A percentile compares a stretch with the other conserved stretches of the same genome.
Conservation (phyloP, 2,329 filamentous ascomycete genomes). For the Hypoxylon sp. region DNA sequence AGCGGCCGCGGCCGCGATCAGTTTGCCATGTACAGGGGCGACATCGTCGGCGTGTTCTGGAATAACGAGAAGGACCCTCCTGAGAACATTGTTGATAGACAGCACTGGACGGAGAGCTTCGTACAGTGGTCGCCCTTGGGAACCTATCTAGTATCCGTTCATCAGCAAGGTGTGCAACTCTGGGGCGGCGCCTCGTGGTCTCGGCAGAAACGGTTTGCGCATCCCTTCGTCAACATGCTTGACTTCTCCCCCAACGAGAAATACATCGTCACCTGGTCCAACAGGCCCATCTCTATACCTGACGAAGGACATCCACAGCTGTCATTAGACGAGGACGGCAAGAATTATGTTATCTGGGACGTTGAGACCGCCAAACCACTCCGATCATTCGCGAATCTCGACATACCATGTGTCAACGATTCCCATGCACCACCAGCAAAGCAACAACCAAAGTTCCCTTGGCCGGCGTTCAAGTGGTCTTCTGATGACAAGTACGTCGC, state of each 20-base stretch:
- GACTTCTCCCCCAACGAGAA: constrained; percentile 95
- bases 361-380: constrained; percentile 89
- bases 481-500: constrained; percentile 97
- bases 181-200: constrained; percentile 95
- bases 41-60: constrained; percentile 96
- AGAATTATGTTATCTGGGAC: constrained; percentile 99
- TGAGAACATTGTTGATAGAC: constrained; percentile 89
- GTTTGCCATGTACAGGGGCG: constrained; percentile 93
- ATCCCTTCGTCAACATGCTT: constrained; percentile 94
- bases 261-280: constrained; percentile 97
- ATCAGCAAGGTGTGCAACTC: constrained; percentile 95
- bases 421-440: constrained; percentile 74
- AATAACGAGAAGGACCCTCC: constrained; percentile 95
- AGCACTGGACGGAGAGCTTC: constrained; percentile 98
- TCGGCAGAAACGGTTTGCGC: constrained; percentile 91
- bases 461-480: constrained; percentile 99
- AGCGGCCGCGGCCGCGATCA: constrained; percentile 87
- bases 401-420: constrained; percentile 74
- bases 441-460: constrained; percentile 86
- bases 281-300: constrained; percentile 90
- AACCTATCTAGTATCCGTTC: constrained; percentile 93
- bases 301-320: constrained; percentile 88
- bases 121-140: constrained; percentile 97
- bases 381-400: constrained; percentile 92
- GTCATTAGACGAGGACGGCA: constrained; percentile 93